Conservation (phyloP, 176 grass and related monocot species). For the Bolboschoenus planiculmis region DNA sequence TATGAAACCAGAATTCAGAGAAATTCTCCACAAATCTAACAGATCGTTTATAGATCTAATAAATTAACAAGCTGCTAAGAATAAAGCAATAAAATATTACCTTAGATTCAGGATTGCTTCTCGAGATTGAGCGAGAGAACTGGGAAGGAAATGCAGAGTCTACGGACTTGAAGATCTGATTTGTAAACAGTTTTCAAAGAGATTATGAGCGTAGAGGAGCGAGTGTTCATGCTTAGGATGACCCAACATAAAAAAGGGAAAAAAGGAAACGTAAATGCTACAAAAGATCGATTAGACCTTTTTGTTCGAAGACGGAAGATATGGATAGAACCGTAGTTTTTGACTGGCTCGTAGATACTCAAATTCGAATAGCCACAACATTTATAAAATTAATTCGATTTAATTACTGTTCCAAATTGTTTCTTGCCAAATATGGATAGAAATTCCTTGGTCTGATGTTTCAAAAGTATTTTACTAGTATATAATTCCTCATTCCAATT, state of each 20-base stretch:
- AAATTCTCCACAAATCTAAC: background rate
- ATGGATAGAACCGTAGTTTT: background rate
- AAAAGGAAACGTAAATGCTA: background rate
- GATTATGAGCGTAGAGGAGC: background rate
- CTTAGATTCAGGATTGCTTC: background rate
- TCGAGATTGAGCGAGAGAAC: background rate
- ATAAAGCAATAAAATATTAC: background rate
- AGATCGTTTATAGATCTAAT: background rate
- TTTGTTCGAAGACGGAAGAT: background rate
- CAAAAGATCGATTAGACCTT: background rate
- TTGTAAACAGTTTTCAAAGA: background rate
- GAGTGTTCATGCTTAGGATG: background rate
- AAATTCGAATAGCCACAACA: background rate
- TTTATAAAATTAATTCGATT: background rate
- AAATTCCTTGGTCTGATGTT: background rate
- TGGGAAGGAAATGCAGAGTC: background rate
- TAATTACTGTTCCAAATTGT: background rate
- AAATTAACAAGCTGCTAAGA: background rate
- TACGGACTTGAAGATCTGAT: background rate
- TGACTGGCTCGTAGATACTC: background rate
- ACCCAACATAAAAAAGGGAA: background rate
- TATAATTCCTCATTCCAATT: background rate
- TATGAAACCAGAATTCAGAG: background rate
- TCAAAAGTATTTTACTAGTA: background rate
- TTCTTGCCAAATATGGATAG: background rate